These are phyloP conservation scores for Rhodosporidiobolus odoratus DNA, from an alignment of 768 basidiomycete species.

Conservation along the genomic window DNA sequence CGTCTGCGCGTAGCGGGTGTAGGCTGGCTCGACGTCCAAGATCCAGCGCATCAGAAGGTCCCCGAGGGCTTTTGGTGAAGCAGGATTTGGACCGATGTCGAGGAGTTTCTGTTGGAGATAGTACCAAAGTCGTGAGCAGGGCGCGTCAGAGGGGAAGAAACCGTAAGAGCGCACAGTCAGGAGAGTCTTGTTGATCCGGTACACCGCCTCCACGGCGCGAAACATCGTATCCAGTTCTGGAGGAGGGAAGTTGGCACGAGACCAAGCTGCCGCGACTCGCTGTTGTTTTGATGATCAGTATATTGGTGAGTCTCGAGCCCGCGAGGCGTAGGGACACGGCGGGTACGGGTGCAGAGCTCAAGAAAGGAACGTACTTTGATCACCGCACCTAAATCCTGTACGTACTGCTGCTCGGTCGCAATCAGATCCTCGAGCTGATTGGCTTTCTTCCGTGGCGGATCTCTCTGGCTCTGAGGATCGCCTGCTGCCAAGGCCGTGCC, in stretches of 20 bases:
- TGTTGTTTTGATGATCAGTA: constrained; percentile 44
- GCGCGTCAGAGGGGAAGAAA: not conserved
- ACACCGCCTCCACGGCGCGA: constrained; percentile 82
- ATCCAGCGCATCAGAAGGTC: constrained; percentile 98
- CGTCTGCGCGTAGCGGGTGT: constrained; percentile 69
- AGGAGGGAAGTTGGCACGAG: constrained; percentile 86
- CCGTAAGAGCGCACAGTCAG: constrained; percentile 56
- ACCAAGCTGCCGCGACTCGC: constrained; percentile 99
- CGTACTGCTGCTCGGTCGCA: constrained; percentile 86
- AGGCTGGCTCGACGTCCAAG: constrained; percentile 81
- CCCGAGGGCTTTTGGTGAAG: constrained; percentile 86
- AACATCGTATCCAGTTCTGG: constrained; percentile 89
- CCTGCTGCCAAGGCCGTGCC: constrained; percentile 7
- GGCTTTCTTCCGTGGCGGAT: constrained; percentile 5
- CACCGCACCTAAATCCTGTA: constrained; percentile 79
- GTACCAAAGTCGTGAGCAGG: not conserved
- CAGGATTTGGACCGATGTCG: constrained; percentile 86
- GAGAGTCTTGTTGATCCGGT: constrained; percentile 80
- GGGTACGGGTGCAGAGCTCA: not conserved
- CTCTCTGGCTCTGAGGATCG: not conserved
- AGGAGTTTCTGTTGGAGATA: constrained; percentile 66
- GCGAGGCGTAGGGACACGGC: not conserved
- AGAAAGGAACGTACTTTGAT: constrained; percentile 66
- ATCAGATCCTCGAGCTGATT: constrained; percentile 89
- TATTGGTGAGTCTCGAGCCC: not conserved